These are phyloP conservation scores for Dalechampia spathulata DNA, from an alignment of 441 rosid species.

Conservation along the genomic window DNA sequence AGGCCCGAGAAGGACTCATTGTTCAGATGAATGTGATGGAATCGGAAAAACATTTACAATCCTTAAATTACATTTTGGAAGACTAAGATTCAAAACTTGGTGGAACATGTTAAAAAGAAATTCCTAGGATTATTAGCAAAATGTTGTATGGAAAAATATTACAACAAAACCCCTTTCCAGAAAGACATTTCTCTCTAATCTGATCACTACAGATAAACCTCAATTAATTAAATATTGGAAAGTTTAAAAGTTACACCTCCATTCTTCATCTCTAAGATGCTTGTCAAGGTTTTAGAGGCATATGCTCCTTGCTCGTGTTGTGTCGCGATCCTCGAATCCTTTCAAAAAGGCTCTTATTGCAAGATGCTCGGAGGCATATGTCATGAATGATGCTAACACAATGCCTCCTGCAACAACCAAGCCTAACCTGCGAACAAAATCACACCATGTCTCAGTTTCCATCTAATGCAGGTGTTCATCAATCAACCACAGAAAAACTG, in stretches of 20 bases:
- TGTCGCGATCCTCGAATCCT: constrained; percentile 66
- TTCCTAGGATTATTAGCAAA: constrained; percentile 1
- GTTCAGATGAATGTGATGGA: too few relatives aligned
- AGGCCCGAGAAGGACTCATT: too few relatives aligned
- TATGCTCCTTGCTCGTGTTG: constrained; percentile 34
- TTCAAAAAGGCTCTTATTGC: constrained; percentile 52
- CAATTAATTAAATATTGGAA: constrained; percentile 11
- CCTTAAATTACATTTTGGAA: background rate
- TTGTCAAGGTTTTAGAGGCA: constrained; percentile 42
- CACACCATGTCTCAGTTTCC: background rate
- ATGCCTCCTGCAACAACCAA: constrained; percentile 76
- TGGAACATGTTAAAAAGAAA: background rate
- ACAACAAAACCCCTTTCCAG: constrained; percentile 9
- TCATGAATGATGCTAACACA: constrained; percentile 82
- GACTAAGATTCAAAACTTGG: constrained; percentile 3
- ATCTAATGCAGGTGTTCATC: background rate
- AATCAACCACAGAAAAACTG: background rate
- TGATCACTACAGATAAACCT: constrained; percentile 22
- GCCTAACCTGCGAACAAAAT: constrained; percentile 55
- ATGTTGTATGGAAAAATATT: constrained; percentile 5
- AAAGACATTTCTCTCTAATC: constrained; percentile 3
- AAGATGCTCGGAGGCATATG: constrained; percentile 80
- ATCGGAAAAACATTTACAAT: constrained; percentile 9
- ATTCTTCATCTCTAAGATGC: constrained; percentile 6
- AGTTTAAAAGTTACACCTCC: constrained; percentile 12